Conservation (phyloP, 179 eudicot species). For the Silene vulgaris region DNA sequence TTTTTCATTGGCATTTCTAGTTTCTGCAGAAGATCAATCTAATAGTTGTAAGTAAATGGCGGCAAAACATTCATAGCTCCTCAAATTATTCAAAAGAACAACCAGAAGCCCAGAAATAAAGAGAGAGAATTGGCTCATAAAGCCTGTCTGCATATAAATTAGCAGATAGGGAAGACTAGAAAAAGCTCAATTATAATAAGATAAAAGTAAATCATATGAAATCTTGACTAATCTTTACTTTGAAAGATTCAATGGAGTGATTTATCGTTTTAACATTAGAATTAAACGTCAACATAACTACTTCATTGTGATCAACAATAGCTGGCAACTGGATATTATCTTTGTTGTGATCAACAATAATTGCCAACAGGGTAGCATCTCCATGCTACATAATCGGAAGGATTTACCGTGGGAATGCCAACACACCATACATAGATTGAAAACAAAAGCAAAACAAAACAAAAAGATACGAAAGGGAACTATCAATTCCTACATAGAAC, state of each 20-base stretch:
- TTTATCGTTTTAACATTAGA: not conserved
- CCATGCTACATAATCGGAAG: not conserved
- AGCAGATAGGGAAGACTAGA: not conserved
- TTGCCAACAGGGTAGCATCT: not conserved
- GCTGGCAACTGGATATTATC: not conserved
- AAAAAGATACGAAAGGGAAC: not conserved
- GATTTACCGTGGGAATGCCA: not conserved
- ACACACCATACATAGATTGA: not conserved
- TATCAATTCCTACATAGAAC: not conserved
- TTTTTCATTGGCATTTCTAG: conserved; percentile 38
- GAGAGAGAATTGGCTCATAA: not conserved
- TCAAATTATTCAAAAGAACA: not conserved
- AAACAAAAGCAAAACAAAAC: too few species aligned
- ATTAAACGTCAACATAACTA: conserved; percentile 2
- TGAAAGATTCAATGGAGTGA: not conserved
- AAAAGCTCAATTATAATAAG: not conserved
- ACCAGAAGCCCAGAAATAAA: conserved; percentile 11
- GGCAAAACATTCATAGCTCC: not conserved
- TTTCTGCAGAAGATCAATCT: conserved; percentile 36
- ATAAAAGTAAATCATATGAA: not conserved
- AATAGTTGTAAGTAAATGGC: not conserved
- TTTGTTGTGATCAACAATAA: not conserved
- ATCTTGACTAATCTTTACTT: not conserved
- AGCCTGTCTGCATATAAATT: not conserved
- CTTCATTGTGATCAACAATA: not conserved